Evolutionary conservation across 257 asterid species (phyloP).

Genomic region (Solanum pinnatisectum): DNA sequence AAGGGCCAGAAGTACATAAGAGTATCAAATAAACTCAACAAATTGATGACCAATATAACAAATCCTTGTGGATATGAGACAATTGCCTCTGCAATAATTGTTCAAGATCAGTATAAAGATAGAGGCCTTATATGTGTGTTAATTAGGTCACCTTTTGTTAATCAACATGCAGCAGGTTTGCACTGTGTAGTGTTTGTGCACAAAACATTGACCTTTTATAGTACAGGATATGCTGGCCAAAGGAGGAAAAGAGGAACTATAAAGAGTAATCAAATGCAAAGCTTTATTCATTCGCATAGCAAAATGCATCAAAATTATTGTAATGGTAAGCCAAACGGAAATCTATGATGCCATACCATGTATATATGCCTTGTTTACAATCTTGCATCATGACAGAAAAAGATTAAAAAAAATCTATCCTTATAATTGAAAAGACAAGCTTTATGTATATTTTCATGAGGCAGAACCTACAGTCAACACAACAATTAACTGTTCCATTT

Average conservation of each 20-base stretch:
- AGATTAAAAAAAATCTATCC: background rate
- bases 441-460: background rate
- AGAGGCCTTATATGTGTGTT: background rate
- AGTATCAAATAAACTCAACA: background rate
- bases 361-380: background rate
- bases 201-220: background rate
- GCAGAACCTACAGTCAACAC: background rate
- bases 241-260: background rate
- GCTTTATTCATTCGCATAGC: background rate
- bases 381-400: background rate
- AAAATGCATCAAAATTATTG: background rate
- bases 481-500: background rate
- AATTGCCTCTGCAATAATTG: background rate
- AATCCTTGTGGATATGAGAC: background rate
- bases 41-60: background rate
- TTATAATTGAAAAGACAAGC: background rate
- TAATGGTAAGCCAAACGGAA: background rate
- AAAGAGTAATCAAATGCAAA: background rate
- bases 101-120: background rate
- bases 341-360: background rate
- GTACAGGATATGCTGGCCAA: background rate
- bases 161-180: background rate
- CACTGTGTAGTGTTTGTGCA: background rate
- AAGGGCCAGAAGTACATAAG: background rate
- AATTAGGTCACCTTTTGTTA: background rate